Base-by-base conservation (phyloP, 805 yeast genomes). In the Metschnikowia dekortorum region DNA sequence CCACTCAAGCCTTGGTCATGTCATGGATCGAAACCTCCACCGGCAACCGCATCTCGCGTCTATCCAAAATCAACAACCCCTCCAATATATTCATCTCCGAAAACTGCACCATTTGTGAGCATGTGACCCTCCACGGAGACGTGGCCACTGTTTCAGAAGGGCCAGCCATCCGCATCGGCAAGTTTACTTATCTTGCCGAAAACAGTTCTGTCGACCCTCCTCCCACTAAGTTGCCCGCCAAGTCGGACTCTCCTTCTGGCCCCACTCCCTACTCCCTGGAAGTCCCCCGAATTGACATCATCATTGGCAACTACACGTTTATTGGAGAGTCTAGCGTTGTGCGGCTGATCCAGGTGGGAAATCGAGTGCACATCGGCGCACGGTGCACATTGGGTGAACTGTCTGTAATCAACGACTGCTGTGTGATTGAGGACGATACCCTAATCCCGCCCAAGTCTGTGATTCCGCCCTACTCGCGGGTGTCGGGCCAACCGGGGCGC, bases 381-480 rank as follows among this genome's bases (percentile, higher is more conserved):
- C 54, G 66, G 33, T 78, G 82, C 51, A 47, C 52, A 0, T 52
- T 81, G 13, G 69, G 63, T 1, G 63, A 68, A 38, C 56, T 67
- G 26, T 65, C 74, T 8, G 65, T 74, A 1, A 62, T 82, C 11
- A 73, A 79, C 57, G 87, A 81, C 46, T 78, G 84, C 57, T 78
- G 82, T 49, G 53, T 78, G 2, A 66, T 82, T 3, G 69, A 71
- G 22, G 64, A 69, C 45, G 72, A 71, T 11, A 68, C 78, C 0
- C 52, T 55, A 2, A 54, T 82, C 2, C 81, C 82, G 0, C 64
- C 70, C 2, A 68, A 66, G 13, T 62, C 62, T 51, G 72, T 75
- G 26, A 67, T 81, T n/a, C 83, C 85, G 2, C 81, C 84, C 0
- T 81, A 73, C 53, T 70, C 79, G 35, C 63, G 70, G 30, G 83